Base-by-base conservation (phyloP, 768 basidiomycete genomes). In the Boletus sensibilis region DNA sequence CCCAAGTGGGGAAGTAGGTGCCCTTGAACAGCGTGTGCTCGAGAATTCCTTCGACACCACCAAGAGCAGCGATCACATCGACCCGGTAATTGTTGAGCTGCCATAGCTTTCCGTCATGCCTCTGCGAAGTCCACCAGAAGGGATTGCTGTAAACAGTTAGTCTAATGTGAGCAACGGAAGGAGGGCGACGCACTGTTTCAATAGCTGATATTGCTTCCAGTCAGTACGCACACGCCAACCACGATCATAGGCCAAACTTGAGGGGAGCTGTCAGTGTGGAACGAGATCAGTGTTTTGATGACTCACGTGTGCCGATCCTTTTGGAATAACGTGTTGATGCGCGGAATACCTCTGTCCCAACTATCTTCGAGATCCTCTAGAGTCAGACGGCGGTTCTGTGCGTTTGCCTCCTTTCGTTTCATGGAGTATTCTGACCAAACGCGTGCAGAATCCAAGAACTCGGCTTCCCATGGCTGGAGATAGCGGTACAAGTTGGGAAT, bases 381-480 rank as follows among this genome's bases (percentile, higher is more conserved):
- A 2, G 97, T 99, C 52, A 99, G 80, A 16, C 97, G 88, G 53
- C 96, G 88, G 75, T 98, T 98, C 71, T 97, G 94, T 1, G 97
- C 96, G 61, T 94, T 97, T n/a, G 97, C 97, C 70, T 99, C 97
- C 73, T 98, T 98, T 64, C 97, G 79, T 80, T 98, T 99, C 94
- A 98, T 92, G 0, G 96, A 95, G 72, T 99, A 99, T 72, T 99
- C 97, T 0, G 89, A 92, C 97, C 97, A 99, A 39, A 99, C 97
- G 64, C 97, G 93, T 39, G 95, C 95, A 2, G 95, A 98, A 68
- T 99, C 97, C 57, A 97, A 72, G 78, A 99, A 98, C 70, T 98
- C 95, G 1, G 94, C 92, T 69, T 96, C 93, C 95, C 95, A 98
- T 11, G 95, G 94, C 64, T 96, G 92, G 13, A 97, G 80, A 72